Evolutionary conservation across 108 stramenopile genomes (phyloP), one percentile per base, ranked within the genome.

Genomic region (Phaeodactylum tricornutum): DNA sequence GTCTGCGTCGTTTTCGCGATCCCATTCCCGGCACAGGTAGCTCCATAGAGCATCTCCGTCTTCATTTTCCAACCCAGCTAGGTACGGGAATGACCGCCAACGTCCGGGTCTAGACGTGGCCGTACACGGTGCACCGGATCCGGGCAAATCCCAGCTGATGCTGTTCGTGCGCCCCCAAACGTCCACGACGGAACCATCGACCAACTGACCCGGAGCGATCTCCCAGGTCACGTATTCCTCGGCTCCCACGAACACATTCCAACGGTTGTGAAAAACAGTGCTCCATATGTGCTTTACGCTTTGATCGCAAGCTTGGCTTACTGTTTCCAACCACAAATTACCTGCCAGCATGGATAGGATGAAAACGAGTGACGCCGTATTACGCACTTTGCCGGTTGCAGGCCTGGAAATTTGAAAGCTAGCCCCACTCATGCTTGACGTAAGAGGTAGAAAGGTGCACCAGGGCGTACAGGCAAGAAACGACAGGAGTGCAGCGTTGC

Each of bases 221-320:
- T 91, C 89, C 89, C 89, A 89, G 3, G 87, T 89, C 19, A 89
- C 87, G 54, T 87, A 80, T 36, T 88, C 79, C 51, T 88, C 87
- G 1, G 87, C 87, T 14, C 87, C 81, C 6, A 84, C 74, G 41
- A 91, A 91, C 1, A 91, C 89, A 46, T 91, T 91, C 89, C 84
- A 91, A 40, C 89, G 57, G 54, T 81, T 81, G 50, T 86, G 84
- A 5, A 91, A 47, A 9, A 91, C 11, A 1, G 89, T 81, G 42
- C 72, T 74, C 79, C 79, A 84, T 4, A 84, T 61, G 34, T 74
- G 69, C 30, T 71, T 57, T 30, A 64, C 61, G 33, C 69, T 74
- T 64, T 81, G 79, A 52, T 76, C 52, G 58, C 80, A 77, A 39
- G 75, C 53, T 2, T 60, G 55, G 33, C 80, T 76, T 31, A 75